Base-by-base conservation (phyloP, 2,329 filamentous ascomycete genomes). In the Pseudocercospora cruenta region DNA sequence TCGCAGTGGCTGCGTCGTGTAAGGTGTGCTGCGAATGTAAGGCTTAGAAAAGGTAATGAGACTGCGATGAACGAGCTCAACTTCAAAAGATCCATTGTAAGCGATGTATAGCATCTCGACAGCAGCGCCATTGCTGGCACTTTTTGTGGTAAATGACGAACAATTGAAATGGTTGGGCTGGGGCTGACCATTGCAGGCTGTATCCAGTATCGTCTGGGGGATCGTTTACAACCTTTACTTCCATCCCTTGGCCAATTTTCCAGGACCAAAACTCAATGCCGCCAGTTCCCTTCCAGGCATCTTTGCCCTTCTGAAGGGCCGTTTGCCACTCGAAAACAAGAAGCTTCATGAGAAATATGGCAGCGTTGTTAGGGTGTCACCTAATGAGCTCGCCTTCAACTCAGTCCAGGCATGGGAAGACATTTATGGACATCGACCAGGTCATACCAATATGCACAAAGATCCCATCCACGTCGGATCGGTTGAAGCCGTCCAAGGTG, bases 361-460 rank as follows among this genome's bases (percentile, higher is more conserved):
- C 4, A 75, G 77, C 1, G 78, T 85, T 1, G 82, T 85, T 8
- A 80, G 84, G 9, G 74, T 84, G 49, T 78, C 78, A 3, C 83
- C 84, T 16, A 67, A 67, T n/a, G 82, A 85, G 69, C 77, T 85
- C 2, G 80, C 81, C 1, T 85, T 82, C 70, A 78, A 75, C 51
- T 72, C 76, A 21, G 70, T 75, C 6, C 64, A 75, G 2, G 76
- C 76, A 1, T 85, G 81, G 77, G 77, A 79, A 69, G 80, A 83
- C 36, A 82, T 83, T 43, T 80, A 80, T 65, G 77, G 77, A 19
- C 71, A 71, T 45, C 45, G 55, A 39, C 61, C 43, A 72, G 76
- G 69, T 21, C 58, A 55, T 79, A 1, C 81, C 82, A 72, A 71
- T 24, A 69, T 76, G 51, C 73, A 73, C 61, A 76, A 76, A 65